A percentile compares a stretch with the other conserved stretches of the same genome.
Evolutionary conservation across 176 grass and related monocot species (phyloP).

Genomic region (bread wheat (Triticum aestivum)): IWGSC_CS_RefSeq_v2.1 NC_057800.1:15987961-15988460

Average conservation of each 20-base stretch:
- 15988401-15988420: background rate
- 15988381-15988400: background rate
- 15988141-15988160: constrained; percentile 51
- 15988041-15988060: background rate
- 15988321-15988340: background rate
- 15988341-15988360: background rate
- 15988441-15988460: background rate
- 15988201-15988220: background rate
- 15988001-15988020: too few relatives aligned
- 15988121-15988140: constrained; percentile 25
- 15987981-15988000: too few relatives aligned
- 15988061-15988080: background rate
- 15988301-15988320: background rate
- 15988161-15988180: background rate
- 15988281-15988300: background rate
- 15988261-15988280: background rate
- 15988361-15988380: background rate
- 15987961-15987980: background rate
- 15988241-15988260: background rate
- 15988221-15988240: background rate
- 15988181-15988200: background rate
- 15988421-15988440: background rate
- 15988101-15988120: constrained; percentile 2
- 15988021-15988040: too few relatives aligned
- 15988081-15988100: background rate